phyloP scores from a whole-genome alignment of 2,329 filamentous ascomycete genomes.

The Neopestalotiopsis sp. region DNA sequence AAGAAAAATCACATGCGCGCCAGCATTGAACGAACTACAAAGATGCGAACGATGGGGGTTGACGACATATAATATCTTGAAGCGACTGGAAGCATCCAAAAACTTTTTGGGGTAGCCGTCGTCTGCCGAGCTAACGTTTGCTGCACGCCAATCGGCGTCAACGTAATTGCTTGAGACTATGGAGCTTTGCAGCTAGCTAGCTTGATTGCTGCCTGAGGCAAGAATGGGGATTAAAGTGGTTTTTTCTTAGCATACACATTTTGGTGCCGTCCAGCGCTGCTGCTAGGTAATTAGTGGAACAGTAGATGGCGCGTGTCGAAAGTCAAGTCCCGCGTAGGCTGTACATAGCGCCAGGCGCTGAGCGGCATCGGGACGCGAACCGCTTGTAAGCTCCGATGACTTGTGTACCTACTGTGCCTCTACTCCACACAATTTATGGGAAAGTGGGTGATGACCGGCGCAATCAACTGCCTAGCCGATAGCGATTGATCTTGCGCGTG shows the following conservation, averaged over 20 bases:
- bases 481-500: neutral
- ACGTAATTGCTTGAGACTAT: neutral
- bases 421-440: neutral
- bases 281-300: neutral
- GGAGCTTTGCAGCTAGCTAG: neutral
- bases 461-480: neutral
- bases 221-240: neutral
- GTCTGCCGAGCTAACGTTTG: slow-evolving; percentile 8
- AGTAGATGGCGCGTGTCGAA: neutral
- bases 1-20: slow-evolving; percentile 4
- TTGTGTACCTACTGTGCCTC: neutral
- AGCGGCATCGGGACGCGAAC: neutral
- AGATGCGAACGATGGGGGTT: neutral
- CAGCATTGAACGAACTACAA: slow-evolving; percentile 8
- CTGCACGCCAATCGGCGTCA: slow-evolving; percentile 9
- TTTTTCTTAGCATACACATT: neutral
- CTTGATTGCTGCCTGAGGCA: slow-evolving; percentile 3
- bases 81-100: slow-evolving; percentile 22
- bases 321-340: neutral
- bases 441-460: neutral
- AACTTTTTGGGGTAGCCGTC: slow-evolving; percentile 16
- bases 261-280: neutral
- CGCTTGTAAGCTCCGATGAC: neutral
- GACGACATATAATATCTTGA: slow-evolving; percentile 12
- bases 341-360: neutral